Conservation (phyloP, 2,329 filamentous ascomycete species). For the Sordariomycetes sp. region DNA sequence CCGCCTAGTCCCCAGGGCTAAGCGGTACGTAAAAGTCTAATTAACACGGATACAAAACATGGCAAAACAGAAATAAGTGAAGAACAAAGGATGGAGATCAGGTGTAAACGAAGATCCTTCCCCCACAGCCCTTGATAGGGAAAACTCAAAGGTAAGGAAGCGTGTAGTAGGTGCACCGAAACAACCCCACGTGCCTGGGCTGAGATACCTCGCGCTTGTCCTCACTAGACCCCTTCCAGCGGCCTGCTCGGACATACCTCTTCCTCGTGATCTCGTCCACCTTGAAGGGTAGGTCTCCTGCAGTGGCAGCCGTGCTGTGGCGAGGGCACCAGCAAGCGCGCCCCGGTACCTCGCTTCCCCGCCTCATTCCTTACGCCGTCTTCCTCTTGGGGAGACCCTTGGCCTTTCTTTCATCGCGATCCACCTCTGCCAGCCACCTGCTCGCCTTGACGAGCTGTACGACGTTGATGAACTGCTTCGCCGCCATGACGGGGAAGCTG, state of each 20-base stretch:
- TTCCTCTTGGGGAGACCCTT: conserved; percentile 40
- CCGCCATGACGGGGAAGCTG: conserved; percentile 76
- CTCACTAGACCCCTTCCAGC: neutral
- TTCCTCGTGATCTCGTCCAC: neutral
- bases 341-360: neutral
- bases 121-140: neutral
- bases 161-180: neutral
- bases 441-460: conserved; percentile 91
- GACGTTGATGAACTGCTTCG: conserved; percentile 91
- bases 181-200: neutral
- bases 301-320: too few species aligned
- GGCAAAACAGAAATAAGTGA: neutral
- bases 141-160: neutral
- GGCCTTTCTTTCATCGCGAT: conserved; percentile 51
- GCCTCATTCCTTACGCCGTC: conserved; percentile 11
- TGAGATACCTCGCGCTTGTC: neutral
- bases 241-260: neutral
- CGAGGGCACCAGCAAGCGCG: neutral
- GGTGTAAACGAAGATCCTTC: neutral
- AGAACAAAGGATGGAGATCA: neutral
- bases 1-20: neutral
- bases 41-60: neutral
- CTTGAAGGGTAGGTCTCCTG: too few species aligned
- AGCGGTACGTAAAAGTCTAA: neutral
- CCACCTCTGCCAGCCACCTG: conserved; percentile 87